These are phyloP conservation scores for Diversispora epigaea DNA, from an alignment of 192 early-diverging fungal species.

Conservation along the genomic window DNA sequence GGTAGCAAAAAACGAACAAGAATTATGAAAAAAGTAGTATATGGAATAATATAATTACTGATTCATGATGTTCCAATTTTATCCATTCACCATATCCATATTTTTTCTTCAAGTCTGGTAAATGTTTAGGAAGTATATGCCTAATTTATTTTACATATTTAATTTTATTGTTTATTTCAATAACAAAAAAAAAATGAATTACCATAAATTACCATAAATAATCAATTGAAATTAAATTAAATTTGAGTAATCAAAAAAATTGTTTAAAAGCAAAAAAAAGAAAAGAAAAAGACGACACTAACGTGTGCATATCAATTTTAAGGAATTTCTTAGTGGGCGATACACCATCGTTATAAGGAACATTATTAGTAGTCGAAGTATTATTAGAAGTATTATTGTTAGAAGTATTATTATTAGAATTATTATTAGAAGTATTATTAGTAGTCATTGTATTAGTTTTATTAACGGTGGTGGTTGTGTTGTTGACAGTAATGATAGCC, in stretches of 20 bases:
- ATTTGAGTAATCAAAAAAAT: too few species aligned
- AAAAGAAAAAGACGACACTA: background rate
- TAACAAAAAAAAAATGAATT: background rate
- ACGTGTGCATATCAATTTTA: constrained; percentile 26
- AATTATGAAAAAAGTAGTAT: too few species aligned
- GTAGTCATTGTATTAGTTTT: too few species aligned
- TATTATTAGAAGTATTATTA: too few species aligned
- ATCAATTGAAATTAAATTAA: background rate
- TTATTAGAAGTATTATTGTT: too few species aligned
- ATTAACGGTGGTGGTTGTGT: too few species aligned
- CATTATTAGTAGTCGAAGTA: too few species aligned
- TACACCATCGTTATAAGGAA: background rate
- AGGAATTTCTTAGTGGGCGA: background rate
- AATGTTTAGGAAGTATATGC: constrained; percentile 62
- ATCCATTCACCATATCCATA: constrained; percentile 59
- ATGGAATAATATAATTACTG: constrained; percentile 29
- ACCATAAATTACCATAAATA: background rate
- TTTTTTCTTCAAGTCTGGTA: constrained; percentile 61
- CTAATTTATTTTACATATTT: constrained; percentile 27
- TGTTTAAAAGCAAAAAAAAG: background rate
- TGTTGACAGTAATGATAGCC: too few species aligned
- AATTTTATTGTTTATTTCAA: too few species aligned
- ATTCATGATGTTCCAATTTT: constrained; percentile 44
- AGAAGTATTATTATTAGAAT: too few species aligned
- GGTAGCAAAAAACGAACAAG: too few species aligned